Base-by-base conservation (phyloP, 225 moss, liverwort and hornwort species). In the Antitrichia curtipendula region DNA sequence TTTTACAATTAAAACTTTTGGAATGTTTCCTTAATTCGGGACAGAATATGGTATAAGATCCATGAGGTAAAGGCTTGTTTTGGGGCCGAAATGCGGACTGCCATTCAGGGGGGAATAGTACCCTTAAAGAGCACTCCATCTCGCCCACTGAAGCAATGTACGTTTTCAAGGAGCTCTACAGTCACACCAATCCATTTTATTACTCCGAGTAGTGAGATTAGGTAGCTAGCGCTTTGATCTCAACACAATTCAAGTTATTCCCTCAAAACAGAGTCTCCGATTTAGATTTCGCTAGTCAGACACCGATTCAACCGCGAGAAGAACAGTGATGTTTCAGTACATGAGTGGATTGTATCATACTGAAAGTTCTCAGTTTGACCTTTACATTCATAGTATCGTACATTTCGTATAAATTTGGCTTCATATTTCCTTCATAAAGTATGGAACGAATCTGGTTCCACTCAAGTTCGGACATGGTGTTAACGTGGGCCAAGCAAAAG, bases 11-110 rank as follows among this genome's bases (percentile, higher is more conserved):
- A 13, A 8, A 52, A 45, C 89, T 82, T 85, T 89, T n/a, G 12
- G 84, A 50, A 78, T 91, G 91, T 89, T 89, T 91, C 91, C 87
- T 87, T 87, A 41, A 91, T 87, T 38, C 87, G 78, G 77, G 85
- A 89, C 87, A 87, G 68, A 75, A 75, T 69, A 78, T 62, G 47
- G 78, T 41, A 19, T 43, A 36, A 32, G 82, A 85, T 82, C 82
- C 32, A 38, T 29, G 28, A 8, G 12, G 23, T 4, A 18, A 49
- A 43, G 41, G 74, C 83, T 66, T 41, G 68, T 66, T 80, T 86
- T 6, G 36, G 29, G 91, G 84, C 73, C 53, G 59, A 79, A 86
- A 31, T 38, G 41, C 41, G 13, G 79, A 59, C 17, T 65, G 79
- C 78, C 40, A 22, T 13, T 25, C 68, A n/a, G n/a, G 7, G 36